Evolutionary conservation across 2,329 filamentous ascomycete species (phyloP).

Genomic region (Dactylonectria estremocensis): DNA sequence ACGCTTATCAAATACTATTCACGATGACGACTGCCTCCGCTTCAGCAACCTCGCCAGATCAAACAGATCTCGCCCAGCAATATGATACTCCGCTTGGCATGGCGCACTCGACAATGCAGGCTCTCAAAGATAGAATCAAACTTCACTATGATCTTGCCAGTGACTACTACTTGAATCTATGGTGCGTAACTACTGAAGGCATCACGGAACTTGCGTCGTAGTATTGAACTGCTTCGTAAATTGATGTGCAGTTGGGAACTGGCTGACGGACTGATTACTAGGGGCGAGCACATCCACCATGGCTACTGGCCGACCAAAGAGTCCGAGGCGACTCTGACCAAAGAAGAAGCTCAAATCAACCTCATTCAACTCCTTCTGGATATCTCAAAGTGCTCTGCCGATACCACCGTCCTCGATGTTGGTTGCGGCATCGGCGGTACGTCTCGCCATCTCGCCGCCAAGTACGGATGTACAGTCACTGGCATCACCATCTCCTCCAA

Average conservation of each 20-base stretch:
- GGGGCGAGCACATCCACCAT: constrained; percentile 76
- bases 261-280: constrained; percentile 43
- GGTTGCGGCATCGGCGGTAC: constrained; percentile 75
- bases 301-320: constrained; percentile 69
- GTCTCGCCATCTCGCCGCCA: constrained; percentile 67
- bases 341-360: constrained; percentile 71
- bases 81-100: constrained; percentile 63
- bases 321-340: constrained; percentile 64
- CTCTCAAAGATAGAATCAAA: constrained; percentile 71
- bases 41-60: constrained; percentile 24
- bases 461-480: constrained; percentile 67
- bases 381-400: constrained; percentile 49
- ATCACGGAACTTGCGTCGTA: neutral
- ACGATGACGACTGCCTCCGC: constrained; percentile 29
- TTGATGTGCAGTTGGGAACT: neutral
- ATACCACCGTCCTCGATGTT: constrained; percentile 65
- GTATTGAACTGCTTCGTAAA: neutral
- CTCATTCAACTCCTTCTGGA: constrained; percentile 69
- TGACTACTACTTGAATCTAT: constrained; percentile 74
- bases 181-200: constrained; percentile 56
- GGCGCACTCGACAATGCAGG: constrained; percentile 62
- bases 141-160: constrained; percentile 74
- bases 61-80: constrained; percentile 59
- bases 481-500: constrained; percentile 73
- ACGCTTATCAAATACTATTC: neutral